Evolutionary conservation across 1,284 basidiomycete genomes (phyloP).

Genomic region (Stygiomarasmius scandens): DNA sequence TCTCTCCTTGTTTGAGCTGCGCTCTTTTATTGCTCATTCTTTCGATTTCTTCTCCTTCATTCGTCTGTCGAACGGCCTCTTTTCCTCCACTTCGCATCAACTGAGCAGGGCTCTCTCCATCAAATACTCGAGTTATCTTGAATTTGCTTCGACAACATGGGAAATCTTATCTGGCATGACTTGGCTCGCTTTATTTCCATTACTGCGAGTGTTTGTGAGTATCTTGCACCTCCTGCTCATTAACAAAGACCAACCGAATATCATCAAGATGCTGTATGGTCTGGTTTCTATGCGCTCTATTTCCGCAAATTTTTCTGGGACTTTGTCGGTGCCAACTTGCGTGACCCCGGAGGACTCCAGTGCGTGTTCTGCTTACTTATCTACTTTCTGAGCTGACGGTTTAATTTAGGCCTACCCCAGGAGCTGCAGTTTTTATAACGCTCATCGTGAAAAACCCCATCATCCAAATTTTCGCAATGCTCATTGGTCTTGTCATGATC

Average conservation of each 20-base stretch:
- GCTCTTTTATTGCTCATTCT: slow-evolving; percentile 45
- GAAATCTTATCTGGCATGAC: slow-evolving; percentile 82
- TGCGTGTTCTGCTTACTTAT: slow-evolving; percentile 42
- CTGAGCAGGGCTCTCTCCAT: slow-evolving; percentile 30
- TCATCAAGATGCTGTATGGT: slow-evolving; percentile 73
- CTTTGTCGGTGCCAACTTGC: slow-evolving; percentile 69
- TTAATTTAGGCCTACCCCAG: slow-evolving; percentile 60
- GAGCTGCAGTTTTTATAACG: slow-evolving; percentile 62
- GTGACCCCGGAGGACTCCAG: slow-evolving; percentile 80
- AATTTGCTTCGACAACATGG: slow-evolving; percentile 53
- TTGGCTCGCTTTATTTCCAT: slow-evolving; percentile 74
- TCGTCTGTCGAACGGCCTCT: slow-evolving; percentile 16
- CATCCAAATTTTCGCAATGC: slow-evolving; percentile 67
- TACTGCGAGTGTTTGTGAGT: slow-evolving; percentile 76
- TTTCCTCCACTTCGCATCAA: slow-evolving; percentile 14
- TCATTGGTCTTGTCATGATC: slow-evolving; percentile 59
- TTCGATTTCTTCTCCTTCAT: slow-evolving; percentile 20
- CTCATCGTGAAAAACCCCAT: slow-evolving; percentile 77
- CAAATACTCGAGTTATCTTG: slow-evolving; percentile 17
- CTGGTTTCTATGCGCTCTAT: slow-evolving; percentile 73
- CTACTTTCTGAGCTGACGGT: not conserved
- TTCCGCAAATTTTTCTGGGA: slow-evolving; percentile 94
- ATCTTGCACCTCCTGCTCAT: not conserved
- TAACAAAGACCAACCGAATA: slow-evolving; percentile 1
- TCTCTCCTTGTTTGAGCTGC: slow-evolving; percentile 50